A percentile compares a stretch with the other conserved stretches of the same genome.
Evolutionary conservation across 169 alveolate genomes (phyloP).

Genomic region (Eimeria necatrix): DNA sequence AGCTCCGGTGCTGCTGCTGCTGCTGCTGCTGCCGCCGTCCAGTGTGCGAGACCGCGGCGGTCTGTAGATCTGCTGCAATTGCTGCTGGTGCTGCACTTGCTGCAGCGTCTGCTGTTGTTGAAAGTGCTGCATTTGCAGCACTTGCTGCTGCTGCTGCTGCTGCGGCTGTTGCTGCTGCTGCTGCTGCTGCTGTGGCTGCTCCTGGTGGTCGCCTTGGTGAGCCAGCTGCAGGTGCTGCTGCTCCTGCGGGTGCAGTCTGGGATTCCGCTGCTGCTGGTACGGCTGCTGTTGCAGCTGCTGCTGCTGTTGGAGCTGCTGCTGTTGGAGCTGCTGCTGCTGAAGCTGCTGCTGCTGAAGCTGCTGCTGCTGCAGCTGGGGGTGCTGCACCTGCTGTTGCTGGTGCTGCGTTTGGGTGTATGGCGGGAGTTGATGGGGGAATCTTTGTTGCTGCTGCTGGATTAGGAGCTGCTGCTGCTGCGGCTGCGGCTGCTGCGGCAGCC

Average conservation of each 20-base stretch:
- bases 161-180: slow-evolving; percentile 30
- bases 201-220: neutral
- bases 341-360: slow-evolving; percentile 20
- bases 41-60: neutral
- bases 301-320: slow-evolving; percentile 30
- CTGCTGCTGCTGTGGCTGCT: slow-evolving; percentile 39
- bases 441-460: slow-evolving; percentile 42
- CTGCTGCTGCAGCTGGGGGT: neutral
- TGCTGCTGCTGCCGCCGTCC: neutral
- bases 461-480: slow-evolving; percentile 32
- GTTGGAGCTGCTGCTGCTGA: slow-evolving; percentile 47
- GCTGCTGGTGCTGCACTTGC: slow-evolving; percentile 27
- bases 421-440: neutral
- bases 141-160: slow-evolving; percentile 9
- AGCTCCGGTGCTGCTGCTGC: no score
- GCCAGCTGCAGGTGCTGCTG: neutral
- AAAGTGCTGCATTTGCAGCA: neutral
- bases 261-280: slow-evolving; percentile 38
- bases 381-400: slow-evolving; percentile 19
- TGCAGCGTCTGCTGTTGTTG: slow-evolving; percentile 21
- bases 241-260: neutral
- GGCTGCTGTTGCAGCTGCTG: neutral
- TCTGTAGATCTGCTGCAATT: slow-evolving; percentile 40
- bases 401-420: neutral
- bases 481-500: slow-evolving; percentile 22